Evolutionary conservation across 164 flowering plant species (phyloP).

Genomic region (Macadamia integrifolia): DNA sequence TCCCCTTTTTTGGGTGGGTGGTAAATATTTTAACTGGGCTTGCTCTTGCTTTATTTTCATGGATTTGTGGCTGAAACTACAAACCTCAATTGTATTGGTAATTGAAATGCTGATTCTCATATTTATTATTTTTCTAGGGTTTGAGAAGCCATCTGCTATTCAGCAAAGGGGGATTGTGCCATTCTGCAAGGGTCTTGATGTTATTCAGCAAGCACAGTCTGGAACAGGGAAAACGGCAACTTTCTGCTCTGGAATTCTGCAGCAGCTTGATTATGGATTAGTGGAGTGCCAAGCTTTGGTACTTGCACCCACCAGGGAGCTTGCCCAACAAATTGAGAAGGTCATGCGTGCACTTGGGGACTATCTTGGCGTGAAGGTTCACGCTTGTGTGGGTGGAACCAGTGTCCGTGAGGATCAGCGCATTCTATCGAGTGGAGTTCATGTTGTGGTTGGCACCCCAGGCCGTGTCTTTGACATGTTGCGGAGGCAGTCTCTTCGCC

Average conservation of each 20-base stretch:
- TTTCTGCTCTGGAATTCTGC: slow-evolving; percentile 78
- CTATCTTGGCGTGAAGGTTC: slow-evolving; percentile 83
- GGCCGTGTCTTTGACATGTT: slow-evolving; percentile 90
- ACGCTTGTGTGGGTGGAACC: slow-evolving; percentile 95
- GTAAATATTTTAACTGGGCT: too few relatives aligned
- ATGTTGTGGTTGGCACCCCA: slow-evolving; percentile 85
- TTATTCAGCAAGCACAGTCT: slow-evolving; percentile 87
- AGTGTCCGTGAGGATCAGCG: slow-evolving; percentile 87
- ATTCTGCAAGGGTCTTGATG: slow-evolving; percentile 80
- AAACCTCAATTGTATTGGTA: not conserved
- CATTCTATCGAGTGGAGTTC: slow-evolving; percentile 72
- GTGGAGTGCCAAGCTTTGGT: slow-evolving; percentile 82
- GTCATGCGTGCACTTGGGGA: slow-evolving; percentile 93
- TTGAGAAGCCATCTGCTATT: slow-evolving; percentile 90
- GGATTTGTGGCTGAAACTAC: too few relatives aligned
- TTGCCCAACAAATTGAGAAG: slow-evolving; percentile 87
- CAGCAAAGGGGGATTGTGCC: slow-evolving; percentile 91
- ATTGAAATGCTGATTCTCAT: not conserved
- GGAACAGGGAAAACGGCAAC: slow-evolving; percentile 93
- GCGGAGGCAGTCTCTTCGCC: slow-evolving; percentile 66
- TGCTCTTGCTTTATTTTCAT: too few relatives aligned
- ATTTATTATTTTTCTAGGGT: slow-evolving; percentile 35
- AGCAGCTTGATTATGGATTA: slow-evolving; percentile 63
- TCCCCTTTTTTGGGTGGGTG: too few relatives aligned
- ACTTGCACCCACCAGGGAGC: slow-evolving; percentile 79